phyloP scores from a whole-genome alignment of 495 filamentous ascomycete species.

The Cenococcum geophilum region DNA sequence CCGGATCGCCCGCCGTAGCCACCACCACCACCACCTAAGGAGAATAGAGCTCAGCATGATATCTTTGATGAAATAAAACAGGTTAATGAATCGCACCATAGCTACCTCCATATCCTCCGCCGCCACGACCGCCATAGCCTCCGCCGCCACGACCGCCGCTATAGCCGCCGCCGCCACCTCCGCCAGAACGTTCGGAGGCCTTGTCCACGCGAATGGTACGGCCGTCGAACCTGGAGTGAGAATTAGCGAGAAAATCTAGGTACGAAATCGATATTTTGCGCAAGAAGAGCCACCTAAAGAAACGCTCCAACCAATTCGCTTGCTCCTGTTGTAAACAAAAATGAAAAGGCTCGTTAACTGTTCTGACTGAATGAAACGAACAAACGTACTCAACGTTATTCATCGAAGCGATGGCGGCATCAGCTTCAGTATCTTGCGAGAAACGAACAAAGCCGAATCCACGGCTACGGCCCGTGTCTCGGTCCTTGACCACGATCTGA shows the following conservation, averaged over 20 bases:
- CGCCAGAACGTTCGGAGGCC: constrained; percentile 71
- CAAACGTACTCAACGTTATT: constrained; percentile 83
- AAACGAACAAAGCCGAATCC: constrained; percentile 97
- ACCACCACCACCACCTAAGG: constrained; percentile 22
- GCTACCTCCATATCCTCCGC: constrained; percentile 19
- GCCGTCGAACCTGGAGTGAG: constrained; percentile 74
- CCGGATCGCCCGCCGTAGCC: constrained; percentile 29
- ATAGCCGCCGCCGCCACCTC: constrained; percentile 41
- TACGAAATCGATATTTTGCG: too few species aligned
- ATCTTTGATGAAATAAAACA: neutral
- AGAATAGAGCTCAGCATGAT: constrained; percentile 2
- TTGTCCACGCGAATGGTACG: constrained; percentile 94
- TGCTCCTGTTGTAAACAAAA: too few species aligned
- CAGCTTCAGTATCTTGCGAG: constrained; percentile 71
- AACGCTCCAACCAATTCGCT: too few species aligned
- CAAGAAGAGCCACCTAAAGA: too few species aligned
- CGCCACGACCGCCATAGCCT: constrained; percentile 12
- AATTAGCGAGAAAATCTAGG: neutral
- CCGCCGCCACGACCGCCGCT: constrained; percentile 41
- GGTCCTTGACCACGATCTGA: constrained; percentile 95
- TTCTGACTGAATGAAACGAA: neutral
- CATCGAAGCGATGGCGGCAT: constrained; percentile 74
- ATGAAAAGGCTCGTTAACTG: too few species aligned
- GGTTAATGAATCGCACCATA: constrained; percentile 14
- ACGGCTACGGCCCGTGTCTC: constrained; percentile 89